Percentiles rank a stretch among this genome's conserved stretches.
Evolutionary conservation across 805 yeast genomes (phyloP).

Genomic region (Sugiyamaella smithiae): DNA sequence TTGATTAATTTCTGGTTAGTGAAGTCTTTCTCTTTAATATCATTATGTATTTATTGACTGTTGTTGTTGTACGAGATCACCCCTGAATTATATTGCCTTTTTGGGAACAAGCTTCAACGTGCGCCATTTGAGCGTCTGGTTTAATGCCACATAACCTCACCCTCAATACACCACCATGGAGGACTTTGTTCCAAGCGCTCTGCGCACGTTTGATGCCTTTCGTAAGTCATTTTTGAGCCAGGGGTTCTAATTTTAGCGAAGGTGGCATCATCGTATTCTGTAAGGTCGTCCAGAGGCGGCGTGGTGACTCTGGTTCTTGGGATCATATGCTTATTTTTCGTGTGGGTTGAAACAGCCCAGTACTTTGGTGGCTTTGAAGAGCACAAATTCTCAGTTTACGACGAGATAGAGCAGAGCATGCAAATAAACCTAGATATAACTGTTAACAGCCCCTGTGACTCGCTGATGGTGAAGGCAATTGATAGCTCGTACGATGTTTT

Average conservation of each 20-base stretch:
- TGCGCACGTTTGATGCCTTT: slow-evolving; percentile 68
- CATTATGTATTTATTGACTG: no score
- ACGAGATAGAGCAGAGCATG: slow-evolving; percentile 52
- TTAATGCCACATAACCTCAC: no score
- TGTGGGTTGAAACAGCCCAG: slow-evolving; percentile 84
- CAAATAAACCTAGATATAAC: slow-evolving; percentile 74
- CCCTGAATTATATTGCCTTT: no score
- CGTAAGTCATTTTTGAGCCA: slow-evolving; percentile 31
- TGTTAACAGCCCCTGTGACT: slow-evolving; percentile 81
- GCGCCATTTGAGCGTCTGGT: no score
- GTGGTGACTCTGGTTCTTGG: slow-evolving; percentile 62
- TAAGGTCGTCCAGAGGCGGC: slow-evolving; percentile 76
- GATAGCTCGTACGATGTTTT: slow-evolving; percentile 78
- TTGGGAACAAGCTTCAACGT: no score
- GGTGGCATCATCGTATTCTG: slow-evolving; percentile 64
- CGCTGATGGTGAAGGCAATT: slow-evolving; percentile 66
- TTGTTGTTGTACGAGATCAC: no score
- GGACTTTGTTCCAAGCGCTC: slow-evolving; percentile 27
- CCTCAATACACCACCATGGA: slow-evolving; percentile 16
- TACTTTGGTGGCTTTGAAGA: slow-evolving; percentile 78
- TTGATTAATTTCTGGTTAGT: no score
- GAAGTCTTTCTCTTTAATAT: no score
- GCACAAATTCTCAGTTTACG: slow-evolving; percentile 74
- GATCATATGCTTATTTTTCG: slow-evolving; percentile 59
- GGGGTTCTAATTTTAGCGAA: slow-evolving; percentile 47